Conservation (phyloP, 2,329 filamentous ascomycete species). For the Hypocrella siamensis region DNA sequence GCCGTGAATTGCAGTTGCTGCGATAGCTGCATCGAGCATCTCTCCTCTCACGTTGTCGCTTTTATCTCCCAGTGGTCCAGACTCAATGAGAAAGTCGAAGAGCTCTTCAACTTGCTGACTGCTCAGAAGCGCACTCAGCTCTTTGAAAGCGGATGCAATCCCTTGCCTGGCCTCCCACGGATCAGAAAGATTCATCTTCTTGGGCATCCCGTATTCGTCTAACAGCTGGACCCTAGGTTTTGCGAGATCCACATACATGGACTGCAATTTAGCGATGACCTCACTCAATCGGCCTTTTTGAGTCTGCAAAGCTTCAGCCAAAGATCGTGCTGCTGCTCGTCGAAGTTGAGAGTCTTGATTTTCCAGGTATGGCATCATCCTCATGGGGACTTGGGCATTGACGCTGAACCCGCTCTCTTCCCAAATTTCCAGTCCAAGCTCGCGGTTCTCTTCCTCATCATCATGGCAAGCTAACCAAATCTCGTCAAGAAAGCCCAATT, state of each 20-base stretch:
- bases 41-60: conserved; percentile 63
- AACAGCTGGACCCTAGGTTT: conserved; percentile 72
- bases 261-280: conserved; percentile 49
- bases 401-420: conserved; percentile 76
- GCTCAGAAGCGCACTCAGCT: conserved; percentile 57
- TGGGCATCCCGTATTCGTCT: conserved; percentile 89
- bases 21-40: conserved; percentile 82
- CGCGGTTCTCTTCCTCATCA: conserved; percentile 72
- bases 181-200: conserved; percentile 74
- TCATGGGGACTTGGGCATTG: conserved; percentile 45
- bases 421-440: conserved; percentile 80
- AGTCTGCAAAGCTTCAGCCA: conserved; percentile 56
- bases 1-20: conserved; percentile 67
- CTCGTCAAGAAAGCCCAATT: conserved; percentile 72
- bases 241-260: conserved; percentile 60
- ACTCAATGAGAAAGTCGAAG: conserved; percentile 71
- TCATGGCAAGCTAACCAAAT: conserved; percentile 92
- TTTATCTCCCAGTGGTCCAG: conserved; percentile 74
- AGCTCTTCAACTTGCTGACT: conserved; percentile 58
- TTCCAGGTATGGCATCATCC: conserved; percentile 64
- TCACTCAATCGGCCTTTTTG: conserved; percentile 44
- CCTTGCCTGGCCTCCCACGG: conserved; percentile 87
- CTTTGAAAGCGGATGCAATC: conserved; percentile 73
- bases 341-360: conserved; percentile 69
- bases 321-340: conserved; percentile 63